These are phyloP conservation scores for Tulasnella sp. DNA, from an alignment of 768 basidiomycete species.

Conservation along the genomic window DNA sequence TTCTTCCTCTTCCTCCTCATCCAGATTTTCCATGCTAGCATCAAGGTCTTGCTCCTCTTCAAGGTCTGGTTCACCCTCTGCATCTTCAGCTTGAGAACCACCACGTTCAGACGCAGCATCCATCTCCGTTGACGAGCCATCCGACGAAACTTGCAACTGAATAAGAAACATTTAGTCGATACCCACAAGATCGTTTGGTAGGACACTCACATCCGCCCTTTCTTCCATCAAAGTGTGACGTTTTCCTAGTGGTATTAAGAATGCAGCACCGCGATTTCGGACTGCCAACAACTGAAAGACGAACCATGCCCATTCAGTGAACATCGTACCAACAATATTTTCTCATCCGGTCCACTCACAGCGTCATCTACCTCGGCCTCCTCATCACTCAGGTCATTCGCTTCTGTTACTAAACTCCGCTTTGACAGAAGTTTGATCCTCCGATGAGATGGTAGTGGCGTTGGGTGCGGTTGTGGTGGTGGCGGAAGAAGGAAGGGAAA, in stretches of 20 bases:
- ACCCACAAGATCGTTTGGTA: neutral
- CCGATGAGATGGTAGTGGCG: constrained; percentile 1
- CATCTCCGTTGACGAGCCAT: constrained; percentile 12
- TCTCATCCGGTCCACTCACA: neutral
- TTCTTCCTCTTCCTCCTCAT: constrained; percentile 12
- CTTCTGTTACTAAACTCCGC: constrained; percentile 13
- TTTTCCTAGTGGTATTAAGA: constrained; percentile 16
- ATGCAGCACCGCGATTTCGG: constrained; percentile 11
- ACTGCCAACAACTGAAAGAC: constrained; percentile 10
- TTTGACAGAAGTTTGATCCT: constrained; percentile 12
- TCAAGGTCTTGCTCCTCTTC: constrained; percentile 18
- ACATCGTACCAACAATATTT: neutral
- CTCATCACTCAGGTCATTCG: constrained; percentile 17
- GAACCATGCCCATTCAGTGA: neutral
- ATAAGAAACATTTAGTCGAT: neutral
- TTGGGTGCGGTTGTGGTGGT: constrained; percentile 16
- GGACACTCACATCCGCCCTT: constrained; percentile 14
- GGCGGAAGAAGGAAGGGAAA: constrained; percentile 17
- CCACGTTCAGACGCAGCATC: constrained; percentile 3
- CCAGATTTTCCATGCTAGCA: constrained; percentile 12
- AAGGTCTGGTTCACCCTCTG: constrained; percentile 8
- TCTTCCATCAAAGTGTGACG: constrained; percentile 14
- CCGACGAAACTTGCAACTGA: constrained; percentile 12
- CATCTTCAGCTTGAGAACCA: constrained; percentile 11
- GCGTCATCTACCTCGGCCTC: constrained; percentile 18